These are phyloP conservation scores for Mariannaea sp. DNA, from an alignment of 2,329 filamentous ascomycete species.

Conservation along the genomic window DNA sequence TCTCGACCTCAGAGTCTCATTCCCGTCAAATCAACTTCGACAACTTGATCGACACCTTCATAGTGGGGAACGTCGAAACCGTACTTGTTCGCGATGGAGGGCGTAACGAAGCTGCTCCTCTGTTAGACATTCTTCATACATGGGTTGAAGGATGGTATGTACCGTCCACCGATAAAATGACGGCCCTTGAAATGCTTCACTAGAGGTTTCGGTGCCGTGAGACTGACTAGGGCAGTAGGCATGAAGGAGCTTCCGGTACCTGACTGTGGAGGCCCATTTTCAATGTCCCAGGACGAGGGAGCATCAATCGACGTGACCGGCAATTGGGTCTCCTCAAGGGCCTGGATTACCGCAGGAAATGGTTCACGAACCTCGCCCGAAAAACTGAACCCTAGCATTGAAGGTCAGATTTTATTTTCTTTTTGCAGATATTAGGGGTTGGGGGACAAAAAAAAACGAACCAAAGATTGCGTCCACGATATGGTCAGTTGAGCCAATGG, in stretches of 20 bases:
- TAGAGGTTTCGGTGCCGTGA: constrained; percentile 92
- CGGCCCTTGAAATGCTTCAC: constrained; percentile 82
- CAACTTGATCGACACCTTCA: constrained; percentile 84
- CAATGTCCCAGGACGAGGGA: constrained; percentile 93
- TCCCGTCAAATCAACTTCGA: constrained; percentile 66
- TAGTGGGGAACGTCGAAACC: constrained; percentile 82
- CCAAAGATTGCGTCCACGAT: constrained; percentile 94
- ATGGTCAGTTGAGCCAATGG: constrained; percentile 73
- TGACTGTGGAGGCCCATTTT: constrained; percentile 76
- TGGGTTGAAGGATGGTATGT: constrained; percentile 39
- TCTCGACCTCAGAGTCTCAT: constrained; percentile 55
- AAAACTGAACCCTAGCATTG: constrained; percentile 80
- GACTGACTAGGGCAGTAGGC: constrained; percentile 79
- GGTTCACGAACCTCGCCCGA: constrained; percentile 90
- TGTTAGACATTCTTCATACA: constrained; percentile 24
- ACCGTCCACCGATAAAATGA: constrained; percentile 90
- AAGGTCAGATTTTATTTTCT: too few relatives aligned
- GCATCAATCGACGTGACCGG: constrained; percentile 90
- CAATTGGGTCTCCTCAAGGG: constrained; percentile 72
- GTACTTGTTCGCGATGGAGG: constrained; percentile 81
- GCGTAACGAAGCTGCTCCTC: constrained; percentile 72
- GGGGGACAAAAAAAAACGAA: constrained; percentile 44
- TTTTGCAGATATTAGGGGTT: not conserved
- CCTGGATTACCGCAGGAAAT: constrained; percentile 79
- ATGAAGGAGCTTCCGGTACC: constrained; percentile 81